A percentile compares a stretch with the other conserved stretches of the same genome.
Evolutionary conservation across 2,329 filamentous ascomycete genomes (phyloP).

Genomic region (Aspergillus costaricaensis): DNA sequence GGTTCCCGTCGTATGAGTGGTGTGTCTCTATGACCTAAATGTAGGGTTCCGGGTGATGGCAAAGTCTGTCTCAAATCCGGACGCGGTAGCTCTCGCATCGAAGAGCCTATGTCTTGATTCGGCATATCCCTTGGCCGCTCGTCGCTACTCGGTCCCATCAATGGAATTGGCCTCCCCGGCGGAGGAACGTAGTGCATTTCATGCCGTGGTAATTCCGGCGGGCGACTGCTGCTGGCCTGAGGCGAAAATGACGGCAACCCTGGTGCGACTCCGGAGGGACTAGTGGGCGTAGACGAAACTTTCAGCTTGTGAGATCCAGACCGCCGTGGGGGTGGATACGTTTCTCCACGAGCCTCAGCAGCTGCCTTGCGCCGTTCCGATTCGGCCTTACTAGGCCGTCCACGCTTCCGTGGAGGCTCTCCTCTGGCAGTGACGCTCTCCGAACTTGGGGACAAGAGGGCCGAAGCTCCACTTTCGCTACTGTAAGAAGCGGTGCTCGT

Average conservation of each 20-base stretch:
- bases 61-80: constrained; percentile 32
- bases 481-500: constrained; percentile 35
- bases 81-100: constrained; percentile 32
- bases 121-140: constrained; percentile 25
- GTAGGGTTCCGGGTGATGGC: constrained; percentile 33
- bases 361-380: constrained; percentile 41
- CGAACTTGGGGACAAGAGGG: constrained; percentile 37
- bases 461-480: constrained; percentile 36
- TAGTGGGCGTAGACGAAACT: constrained; percentile 33
- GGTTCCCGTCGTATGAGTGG: constrained; percentile 28
- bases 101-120: constrained; percentile 23
- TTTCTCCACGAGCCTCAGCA: constrained; percentile 42
- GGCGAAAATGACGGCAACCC: constrained; percentile 23
- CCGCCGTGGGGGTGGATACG: constrained; percentile 39
- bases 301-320: constrained; percentile 30
- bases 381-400: constrained; percentile 47
- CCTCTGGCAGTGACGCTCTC: constrained; percentile 28
- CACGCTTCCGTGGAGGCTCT: constrained; percentile 44
- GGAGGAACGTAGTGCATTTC: constrained; percentile 26
- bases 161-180: constrained; percentile 17
- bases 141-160: constrained; percentile 18
- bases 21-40: constrained; percentile 30
- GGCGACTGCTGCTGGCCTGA: constrained; percentile 18
- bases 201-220: constrained; percentile 18
- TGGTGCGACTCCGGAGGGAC: constrained; percentile 29